phyloP scores from a whole-genome alignment of 495 filamentous ascomycete genomes.

The Podospora pseudopauciseta region DNA sequence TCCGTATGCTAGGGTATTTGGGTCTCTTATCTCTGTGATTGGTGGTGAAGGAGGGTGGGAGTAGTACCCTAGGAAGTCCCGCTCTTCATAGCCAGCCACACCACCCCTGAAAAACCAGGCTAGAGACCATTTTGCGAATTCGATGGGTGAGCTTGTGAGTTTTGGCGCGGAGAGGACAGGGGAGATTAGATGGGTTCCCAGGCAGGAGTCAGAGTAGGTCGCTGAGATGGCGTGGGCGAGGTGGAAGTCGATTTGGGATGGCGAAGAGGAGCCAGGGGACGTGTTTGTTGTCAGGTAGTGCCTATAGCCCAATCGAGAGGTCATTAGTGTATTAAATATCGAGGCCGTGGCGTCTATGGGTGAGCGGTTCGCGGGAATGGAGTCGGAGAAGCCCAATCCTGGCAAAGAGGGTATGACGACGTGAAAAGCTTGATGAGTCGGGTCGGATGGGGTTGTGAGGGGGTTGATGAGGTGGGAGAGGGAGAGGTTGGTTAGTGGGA shows the following conservation, averaged over 20 bases:
- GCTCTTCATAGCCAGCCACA: constrained; percentile 40
- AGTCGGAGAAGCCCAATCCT: constrained; percentile 66
- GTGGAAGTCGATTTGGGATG: constrained; percentile 49
- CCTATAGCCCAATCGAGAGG: constrained; percentile 55
- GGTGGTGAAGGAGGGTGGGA: not conserved
- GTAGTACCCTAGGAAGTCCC: constrained; percentile 31
- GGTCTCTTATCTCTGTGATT: constrained; percentile 31
- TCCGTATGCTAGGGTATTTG: constrained; percentile 49
- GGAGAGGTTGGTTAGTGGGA: constrained; percentile 69
- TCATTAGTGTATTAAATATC: constrained; percentile 62
- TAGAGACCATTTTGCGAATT: constrained; percentile 43
- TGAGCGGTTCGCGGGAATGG: constrained; percentile 52
- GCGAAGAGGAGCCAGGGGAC: constrained; percentile 34
- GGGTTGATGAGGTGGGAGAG: constrained; percentile 58
- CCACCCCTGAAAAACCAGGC: constrained; percentile 39
- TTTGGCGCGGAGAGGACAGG: constrained; percentile 38
- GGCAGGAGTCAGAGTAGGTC: constrained; percentile 51
- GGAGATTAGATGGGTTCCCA: constrained; percentile 61
- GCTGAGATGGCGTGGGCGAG: constrained; percentile 54
- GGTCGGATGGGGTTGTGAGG: constrained; percentile 46
- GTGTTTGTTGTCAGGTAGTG: constrained; percentile 55
- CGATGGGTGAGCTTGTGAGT: constrained; percentile 30
- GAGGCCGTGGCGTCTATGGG: constrained; percentile 55
- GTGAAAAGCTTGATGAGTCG: constrained; percentile 56
- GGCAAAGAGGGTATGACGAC: constrained; percentile 68